Evolutionary conservation across 2,329 filamentous ascomycete genomes (phyloP).

Genomic region (Colletotrichum caudatum): DNA sequence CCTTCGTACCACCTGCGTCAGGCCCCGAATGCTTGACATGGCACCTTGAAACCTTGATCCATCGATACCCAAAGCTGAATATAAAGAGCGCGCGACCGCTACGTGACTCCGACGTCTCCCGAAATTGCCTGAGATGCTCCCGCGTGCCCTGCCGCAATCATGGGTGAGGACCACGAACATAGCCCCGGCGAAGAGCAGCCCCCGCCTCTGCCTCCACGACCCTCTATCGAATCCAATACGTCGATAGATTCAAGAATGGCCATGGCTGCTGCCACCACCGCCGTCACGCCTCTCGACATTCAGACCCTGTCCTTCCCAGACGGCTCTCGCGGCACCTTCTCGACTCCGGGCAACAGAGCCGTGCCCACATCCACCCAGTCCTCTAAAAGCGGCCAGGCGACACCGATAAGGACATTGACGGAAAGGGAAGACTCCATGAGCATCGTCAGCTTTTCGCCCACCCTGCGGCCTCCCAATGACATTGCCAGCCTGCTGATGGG

Average conservation of each 20-base stretch:
- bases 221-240: constrained; percentile 52
- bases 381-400: constrained; percentile 54
- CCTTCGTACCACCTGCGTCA: background rate
- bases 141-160: constrained; percentile 45
- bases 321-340: constrained; percentile 74
- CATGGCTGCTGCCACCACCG: constrained; percentile 80
- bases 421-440: constrained; percentile 74
- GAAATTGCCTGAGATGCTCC: constrained; percentile 31
- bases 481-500: constrained; percentile 85
- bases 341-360: constrained; percentile 53
- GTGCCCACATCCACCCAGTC: constrained; percentile 51
- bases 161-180: constrained; percentile 47
- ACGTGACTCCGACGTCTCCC: background rate
- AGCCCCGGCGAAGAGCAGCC: constrained; percentile 54
- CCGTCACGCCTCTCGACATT: constrained; percentile 83
- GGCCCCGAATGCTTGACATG: constrained; percentile 4
- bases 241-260: constrained; percentile 45
- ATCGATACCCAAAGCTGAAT: background rate
- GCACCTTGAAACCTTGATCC: constrained; percentile 1
- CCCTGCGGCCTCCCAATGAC: constrained; percentile 73
- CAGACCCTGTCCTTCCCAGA: constrained; percentile 81
- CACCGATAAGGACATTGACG: constrained; percentile 54
- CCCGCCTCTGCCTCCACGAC: constrained; percentile 68
- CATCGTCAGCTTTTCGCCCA: constrained; percentile 74
- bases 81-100: constrained; percentile 10